A percentile compares a stretch with the other conserved stretches of the same genome.
Evolutionary conservation across 2,329 filamentous ascomycete species (phyloP).

Genomic region (Catunica adiposa): DNA sequence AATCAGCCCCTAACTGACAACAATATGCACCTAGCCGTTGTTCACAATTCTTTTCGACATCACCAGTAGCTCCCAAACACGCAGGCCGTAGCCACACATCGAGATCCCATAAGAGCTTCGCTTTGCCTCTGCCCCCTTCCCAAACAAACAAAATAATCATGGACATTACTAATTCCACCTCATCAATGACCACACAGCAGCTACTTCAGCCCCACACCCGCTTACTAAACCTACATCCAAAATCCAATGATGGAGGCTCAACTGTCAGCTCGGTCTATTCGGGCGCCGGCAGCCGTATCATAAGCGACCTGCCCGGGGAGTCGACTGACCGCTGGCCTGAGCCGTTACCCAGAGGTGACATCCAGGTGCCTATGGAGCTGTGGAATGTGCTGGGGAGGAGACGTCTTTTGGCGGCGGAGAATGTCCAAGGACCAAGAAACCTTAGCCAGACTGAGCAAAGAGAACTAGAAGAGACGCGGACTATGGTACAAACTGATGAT

Average conservation of each 20-base stretch:
- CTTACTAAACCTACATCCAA: neutral
- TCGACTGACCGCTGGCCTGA: conserved; percentile 14
- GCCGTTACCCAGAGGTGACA: conserved; percentile 7
- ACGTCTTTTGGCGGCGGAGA: conserved; percentile 10
- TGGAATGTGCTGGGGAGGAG: conserved; percentile 13
- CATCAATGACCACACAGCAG: neutral
- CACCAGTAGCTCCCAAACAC: too few relatives aligned
- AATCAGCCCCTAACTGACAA: too few relatives aligned
- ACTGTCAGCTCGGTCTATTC: conserved; percentile 1
- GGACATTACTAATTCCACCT: neutral
- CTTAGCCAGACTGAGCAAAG: conserved; percentile 11
- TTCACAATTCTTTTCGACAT: too few relatives aligned
- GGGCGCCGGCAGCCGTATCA: neutral
- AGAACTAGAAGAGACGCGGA: conserved; percentile 14
- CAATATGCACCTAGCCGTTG: too few relatives aligned
- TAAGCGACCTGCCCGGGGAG: conserved; percentile 6
- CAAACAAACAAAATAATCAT: neutral
- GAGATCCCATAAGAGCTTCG: too few relatives aligned
- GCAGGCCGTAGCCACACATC: too few relatives aligned
- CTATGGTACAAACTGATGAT: conserved; percentile 14
- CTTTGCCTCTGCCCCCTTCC: too few relatives aligned
- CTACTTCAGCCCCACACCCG: too few relatives aligned
- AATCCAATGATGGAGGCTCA: neutral
- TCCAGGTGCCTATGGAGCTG: conserved; percentile 11
- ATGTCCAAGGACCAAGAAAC: conserved; percentile 8